A percentile compares a stretch with the other conserved stretches of the same genome.
phyloP scores from a whole-genome alignment of 768 basidiomycete genomes.

The Boletus subcaerulescens region DNA sequence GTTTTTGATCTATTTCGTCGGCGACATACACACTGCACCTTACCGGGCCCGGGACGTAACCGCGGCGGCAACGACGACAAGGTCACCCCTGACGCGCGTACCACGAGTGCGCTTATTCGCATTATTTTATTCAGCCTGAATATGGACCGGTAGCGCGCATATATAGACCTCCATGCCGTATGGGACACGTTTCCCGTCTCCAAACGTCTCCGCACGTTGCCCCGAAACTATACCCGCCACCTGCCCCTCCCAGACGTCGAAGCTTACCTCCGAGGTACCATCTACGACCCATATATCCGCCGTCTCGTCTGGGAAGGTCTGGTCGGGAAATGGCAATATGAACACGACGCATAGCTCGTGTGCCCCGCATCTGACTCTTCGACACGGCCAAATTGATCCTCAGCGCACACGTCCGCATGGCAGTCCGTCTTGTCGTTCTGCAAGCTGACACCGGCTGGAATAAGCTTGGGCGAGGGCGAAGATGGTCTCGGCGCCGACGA shows the following conservation, averaged over 20 bases:
- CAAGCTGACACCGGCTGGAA: too few relatives aligned
- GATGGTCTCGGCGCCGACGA: slow-evolving; percentile 52
- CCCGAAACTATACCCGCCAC: slow-evolving; percentile 72
- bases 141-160: too few relatives aligned
- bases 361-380: background rate
- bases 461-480: too few relatives aligned
- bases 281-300: slow-evolving; percentile 86
- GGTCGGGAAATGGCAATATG: slow-evolving; percentile 28
- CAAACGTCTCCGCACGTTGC: slow-evolving; percentile 71
- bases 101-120: slow-evolving; percentile 54
- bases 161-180: slow-evolving; percentile 73
- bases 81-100: slow-evolving; percentile 68
- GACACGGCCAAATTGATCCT: background rate
- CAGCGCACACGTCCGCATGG: too few relatives aligned
- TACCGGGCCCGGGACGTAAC: slow-evolving; percentile 77
- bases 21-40: slow-evolving; percentile 96
- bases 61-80: slow-evolving; percentile 83
- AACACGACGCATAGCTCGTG: background rate
- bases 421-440: too few relatives aligned
- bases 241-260: slow-evolving; percentile 74
- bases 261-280: slow-evolving; percentile 63
- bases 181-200: slow-evolving; percentile 87
- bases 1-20: slow-evolving; percentile 91
- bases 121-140: too few relatives aligned
- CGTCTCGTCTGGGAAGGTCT: slow-evolving; percentile 86